Evolutionary conservation across 371 early-diverging fungal genomes (phyloP).

Genomic region (Haplosporangium sp.): DNA sequence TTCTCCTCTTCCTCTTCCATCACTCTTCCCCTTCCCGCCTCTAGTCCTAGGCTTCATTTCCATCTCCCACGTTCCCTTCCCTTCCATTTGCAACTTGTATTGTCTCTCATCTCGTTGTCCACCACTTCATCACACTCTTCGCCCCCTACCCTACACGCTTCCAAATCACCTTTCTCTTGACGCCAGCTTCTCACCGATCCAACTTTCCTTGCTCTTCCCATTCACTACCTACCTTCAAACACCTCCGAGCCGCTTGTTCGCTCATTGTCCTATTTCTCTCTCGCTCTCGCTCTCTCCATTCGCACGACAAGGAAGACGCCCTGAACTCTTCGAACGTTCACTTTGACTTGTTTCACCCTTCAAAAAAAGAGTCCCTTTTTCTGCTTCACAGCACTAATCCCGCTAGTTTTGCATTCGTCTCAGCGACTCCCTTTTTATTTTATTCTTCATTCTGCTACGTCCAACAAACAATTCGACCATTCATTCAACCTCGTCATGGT

Average conservation of each 20-base stretch:
- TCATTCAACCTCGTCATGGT: background rate
- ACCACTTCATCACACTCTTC: background rate
- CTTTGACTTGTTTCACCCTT: constrained; percentile 1
- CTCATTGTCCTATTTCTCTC: background rate
- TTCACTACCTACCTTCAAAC: background rate
- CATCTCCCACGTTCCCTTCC: background rate
- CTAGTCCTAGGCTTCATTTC: constrained; percentile 1
- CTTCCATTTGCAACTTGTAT: constrained; percentile 5
- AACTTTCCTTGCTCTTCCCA: background rate
- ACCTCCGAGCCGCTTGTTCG: background rate
- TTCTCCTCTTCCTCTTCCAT: constrained; percentile 6
- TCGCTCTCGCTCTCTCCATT: constrained; percentile 1
- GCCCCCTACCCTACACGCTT: background rate
- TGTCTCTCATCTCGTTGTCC: constrained; percentile 14
- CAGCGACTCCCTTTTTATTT: background rate
- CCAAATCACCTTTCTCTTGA: background rate
- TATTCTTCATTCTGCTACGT: background rate
- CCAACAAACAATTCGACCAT: background rate
- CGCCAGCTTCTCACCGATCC: background rate
- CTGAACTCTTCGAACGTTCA: constrained; percentile 3
- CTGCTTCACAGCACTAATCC: background rate
- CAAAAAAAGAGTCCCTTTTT: too few species aligned
- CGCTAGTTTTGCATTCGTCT: background rate
- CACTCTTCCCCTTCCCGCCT: constrained; percentile 15
- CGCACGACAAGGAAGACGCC: background rate